Evolutionary conservation across 495 filamentous ascomycete species (phyloP), one percentile per base, ranked within the genome.

Genomic region (Penicillium riverlandense): DNA sequence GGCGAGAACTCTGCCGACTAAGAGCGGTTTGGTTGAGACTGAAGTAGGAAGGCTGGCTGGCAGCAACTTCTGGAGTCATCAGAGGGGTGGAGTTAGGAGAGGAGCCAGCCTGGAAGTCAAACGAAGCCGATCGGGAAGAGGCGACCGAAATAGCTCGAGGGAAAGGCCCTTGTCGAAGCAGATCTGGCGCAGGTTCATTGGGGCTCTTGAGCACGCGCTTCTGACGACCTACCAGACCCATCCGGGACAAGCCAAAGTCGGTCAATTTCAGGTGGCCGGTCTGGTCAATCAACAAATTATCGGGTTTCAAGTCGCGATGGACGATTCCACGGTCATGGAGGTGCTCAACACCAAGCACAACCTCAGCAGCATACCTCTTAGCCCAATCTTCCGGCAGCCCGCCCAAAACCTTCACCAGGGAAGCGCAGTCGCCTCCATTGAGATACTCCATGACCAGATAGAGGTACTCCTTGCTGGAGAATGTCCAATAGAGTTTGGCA

Each of bases 381-480:
- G 86, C 86, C 92, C 94, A 97, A 52, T 97, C 94, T 65, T 98
- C 92, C 0, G 90, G 84, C 27, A 98, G 73, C 2, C 85, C 87
- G 15, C 88, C 90, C 35, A 98, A 75, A 35, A 94, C 77, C 61
- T 97, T 97, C 62, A 98, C 90, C 38, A 98, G 78, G 16, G 92
- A 94, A 40, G 94, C 92, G 61, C 90, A 96, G 58, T 98, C 92
- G 41, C 92, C 92, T 13, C 92, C 92, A 54, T 98, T 98, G 41
- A 98, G 71, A 68, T 98, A 98, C 57, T 98, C 92, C 92, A 98
- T 98, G 11, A 98, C 92, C 52, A 98, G 71, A 61, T 97, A 98
- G 28, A 98, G 83, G 59, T 95, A 98, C 58, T 98, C 92, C 59
- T 98, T 98, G 74, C 94, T 98, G 27, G 92, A 91, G 57, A 98